Percentiles rank a stretch among this genome's conserved stretches.
Evolutionary conservation across 2,329 filamentous ascomycete genomes (phyloP).

Genomic region (Fusarium domesticum): DNA sequence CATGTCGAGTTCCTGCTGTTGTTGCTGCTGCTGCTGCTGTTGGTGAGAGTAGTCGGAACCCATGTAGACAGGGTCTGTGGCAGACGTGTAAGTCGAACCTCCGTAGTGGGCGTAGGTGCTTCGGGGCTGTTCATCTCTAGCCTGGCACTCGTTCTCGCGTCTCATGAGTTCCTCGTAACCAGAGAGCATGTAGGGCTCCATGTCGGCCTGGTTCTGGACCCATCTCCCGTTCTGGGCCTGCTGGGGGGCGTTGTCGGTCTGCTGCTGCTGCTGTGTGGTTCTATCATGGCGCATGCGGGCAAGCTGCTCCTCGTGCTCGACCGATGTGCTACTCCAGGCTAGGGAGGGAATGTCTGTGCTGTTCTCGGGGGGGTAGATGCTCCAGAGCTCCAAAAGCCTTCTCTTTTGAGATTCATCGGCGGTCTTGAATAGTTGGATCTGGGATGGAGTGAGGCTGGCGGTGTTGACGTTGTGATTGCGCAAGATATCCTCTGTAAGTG

Average conservation of each 20-base stretch:
- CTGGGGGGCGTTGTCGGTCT: constrained; percentile 54
- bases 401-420: constrained; percentile 70
- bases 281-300: constrained; percentile 58
- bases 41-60: constrained; percentile 44
- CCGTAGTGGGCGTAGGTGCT: constrained; percentile 46
- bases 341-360: constrained; percentile 51
- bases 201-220: constrained; percentile 43
- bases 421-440: constrained; percentile 74
- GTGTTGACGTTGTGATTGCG: constrained; percentile 68
- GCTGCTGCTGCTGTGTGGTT: constrained; percentile 38
- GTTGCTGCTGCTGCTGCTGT: constrained; percentile 42
- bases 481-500: constrained; percentile 57
- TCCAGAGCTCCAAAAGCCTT: constrained; percentile 80
- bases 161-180: constrained; percentile 72
- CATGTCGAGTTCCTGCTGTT: constrained; percentile 56
- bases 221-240: constrained; percentile 55
- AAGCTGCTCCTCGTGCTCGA: constrained; percentile 58
- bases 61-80: constrained; percentile 69
- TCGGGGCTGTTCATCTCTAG: constrained; percentile 35
- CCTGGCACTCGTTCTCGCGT: constrained; percentile 55
- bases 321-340: constrained; percentile 50
- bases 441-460: constrained; percentile 64
- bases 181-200: constrained; percentile 80
- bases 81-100: constrained; percentile 49
- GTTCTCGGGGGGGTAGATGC: constrained; percentile 68